Evolutionary conservation across 106 monocot genomes (phyloP).

Genomic region (Platanthera zijinensis): DNA sequence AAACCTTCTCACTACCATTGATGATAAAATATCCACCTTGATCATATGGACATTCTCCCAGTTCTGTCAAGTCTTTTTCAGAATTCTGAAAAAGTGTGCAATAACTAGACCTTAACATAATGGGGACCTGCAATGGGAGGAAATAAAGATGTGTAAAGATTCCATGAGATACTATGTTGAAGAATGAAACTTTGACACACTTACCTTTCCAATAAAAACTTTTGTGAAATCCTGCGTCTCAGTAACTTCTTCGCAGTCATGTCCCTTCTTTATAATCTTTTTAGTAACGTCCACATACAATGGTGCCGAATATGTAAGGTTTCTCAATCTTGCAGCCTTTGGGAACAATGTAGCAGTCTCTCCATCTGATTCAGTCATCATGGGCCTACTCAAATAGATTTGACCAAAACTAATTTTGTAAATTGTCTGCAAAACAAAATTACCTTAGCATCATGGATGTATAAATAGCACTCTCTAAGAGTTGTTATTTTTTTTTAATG

Average conservation of each 20-base stretch:
- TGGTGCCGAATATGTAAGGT: slow-evolving; percentile 86
- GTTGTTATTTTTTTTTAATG: background rate
- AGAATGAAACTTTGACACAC: background rate
- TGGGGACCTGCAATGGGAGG: slow-evolving; percentile 54
- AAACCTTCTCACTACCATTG: slow-evolving; percentile 96
- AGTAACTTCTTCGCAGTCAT: slow-evolving; percentile 87
- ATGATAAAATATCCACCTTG: slow-evolving; percentile 97
- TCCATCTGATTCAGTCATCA: slow-evolving; percentile 97
- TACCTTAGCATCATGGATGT: background rate
- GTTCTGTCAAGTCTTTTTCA: slow-evolving; percentile 89
- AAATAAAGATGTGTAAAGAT: background rate
- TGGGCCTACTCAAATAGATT: slow-evolving; percentile 90
- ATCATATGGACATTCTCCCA: slow-evolving; percentile 95
- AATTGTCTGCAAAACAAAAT: slow-evolving; percentile 47
- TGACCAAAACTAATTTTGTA: slow-evolving; percentile 97
- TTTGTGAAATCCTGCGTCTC: slow-evolving; percentile 89
- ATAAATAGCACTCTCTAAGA: background rate
- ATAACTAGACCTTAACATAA: slow-evolving; percentile 91
- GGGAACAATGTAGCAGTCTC: slow-evolving; percentile 92
- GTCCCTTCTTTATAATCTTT: slow-evolving; percentile 85
- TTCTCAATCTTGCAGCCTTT: slow-evolving; percentile 84
- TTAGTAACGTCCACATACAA: slow-evolving; percentile 91
- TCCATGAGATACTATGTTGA: background rate
- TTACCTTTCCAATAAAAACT: slow-evolving; percentile 95
- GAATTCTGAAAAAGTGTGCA: slow-evolving; percentile 90